A percentile compares a stretch with the other conserved stretches of the same genome.
These are phyloP conservation scores for Fusarium pilosicola DNA, from an alignment of 2,329 filamentous ascomycete species.

Conservation along the genomic window DNA sequence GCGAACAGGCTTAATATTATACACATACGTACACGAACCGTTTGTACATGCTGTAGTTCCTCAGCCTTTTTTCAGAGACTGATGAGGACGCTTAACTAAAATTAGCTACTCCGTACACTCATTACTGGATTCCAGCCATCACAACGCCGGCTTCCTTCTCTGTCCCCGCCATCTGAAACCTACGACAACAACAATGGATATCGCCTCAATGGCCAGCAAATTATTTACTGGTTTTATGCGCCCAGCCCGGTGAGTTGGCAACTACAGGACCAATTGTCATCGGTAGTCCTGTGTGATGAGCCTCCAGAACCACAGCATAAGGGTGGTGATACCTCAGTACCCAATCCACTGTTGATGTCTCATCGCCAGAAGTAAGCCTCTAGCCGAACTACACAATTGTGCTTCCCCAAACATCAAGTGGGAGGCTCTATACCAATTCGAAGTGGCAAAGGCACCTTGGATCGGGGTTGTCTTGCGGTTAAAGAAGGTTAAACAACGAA, in stretches of 20 bases:
- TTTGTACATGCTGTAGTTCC: constrained; percentile 21
- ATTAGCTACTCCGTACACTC: constrained; percentile 33
- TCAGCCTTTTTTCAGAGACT: constrained; percentile 8
- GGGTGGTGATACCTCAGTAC: constrained; percentile 26
- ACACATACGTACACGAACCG: constrained; percentile 31
- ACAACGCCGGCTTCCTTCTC: constrained; percentile 31
- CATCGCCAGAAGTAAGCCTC: constrained; percentile 24
- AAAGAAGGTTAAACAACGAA: constrained; percentile 11
- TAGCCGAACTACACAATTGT: constrained; percentile 33
- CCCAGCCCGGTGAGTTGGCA: constrained; percentile 9
- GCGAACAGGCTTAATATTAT: constrained; percentile 10
- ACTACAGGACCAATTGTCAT: not conserved
- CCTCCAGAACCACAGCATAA: constrained; percentile 28
- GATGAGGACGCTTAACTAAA: constrained; percentile 27
- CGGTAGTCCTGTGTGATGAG: constrained; percentile 20
- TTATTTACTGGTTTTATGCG: constrained; percentile 4
- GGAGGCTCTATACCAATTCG: not conserved
- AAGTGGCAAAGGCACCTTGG: constrained; percentile 9
- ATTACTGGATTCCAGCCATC: constrained; percentile 13
- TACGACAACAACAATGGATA: not conserved
- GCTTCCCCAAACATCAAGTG: constrained; percentile 8
- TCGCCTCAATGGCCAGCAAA: not conserved
- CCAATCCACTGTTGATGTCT: constrained; percentile 31
- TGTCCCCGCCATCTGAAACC: not conserved
- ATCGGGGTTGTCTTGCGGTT: constrained; percentile 21